Percentiles rank a stretch among this genome's conserved stretches.
phyloP scores from a whole-genome alignment of 148 eudicot species.

The Diospyros kaki region DNA sequence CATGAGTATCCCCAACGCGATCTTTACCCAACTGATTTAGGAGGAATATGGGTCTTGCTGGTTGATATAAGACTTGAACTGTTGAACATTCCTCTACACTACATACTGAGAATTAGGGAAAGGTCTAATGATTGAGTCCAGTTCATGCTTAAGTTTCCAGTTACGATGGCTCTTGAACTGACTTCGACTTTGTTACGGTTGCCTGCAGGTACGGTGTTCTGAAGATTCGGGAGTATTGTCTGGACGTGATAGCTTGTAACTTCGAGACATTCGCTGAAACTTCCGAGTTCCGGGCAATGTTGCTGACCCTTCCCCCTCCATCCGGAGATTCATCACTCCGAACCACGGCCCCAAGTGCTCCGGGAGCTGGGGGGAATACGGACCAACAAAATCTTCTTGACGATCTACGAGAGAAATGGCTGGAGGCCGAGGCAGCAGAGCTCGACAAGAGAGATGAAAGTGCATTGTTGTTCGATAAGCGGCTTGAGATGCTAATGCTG shows the following conservation, averaged over 20 bases:
- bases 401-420: slow-evolving; percentile 95
- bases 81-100: too few relatives aligned
- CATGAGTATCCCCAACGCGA: background rate
- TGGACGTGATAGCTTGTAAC: slow-evolving; percentile 78
- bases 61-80: background rate
- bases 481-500: slow-evolving; percentile 78
- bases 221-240: slow-evolving; percentile 87
- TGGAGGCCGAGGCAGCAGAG: slow-evolving; percentile 89
- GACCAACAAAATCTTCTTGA: slow-evolving; percentile 75
- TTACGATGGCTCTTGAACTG: background rate
- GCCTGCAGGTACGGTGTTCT: slow-evolving; percentile 73
- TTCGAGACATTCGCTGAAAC: slow-evolving; percentile 88
- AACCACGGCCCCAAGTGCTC: slow-evolving; percentile 95
- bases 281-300: slow-evolving; percentile 74
- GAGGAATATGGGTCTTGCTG: background rate
- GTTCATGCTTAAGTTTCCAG: background rate
- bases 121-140: background rate
- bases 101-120: too few relatives aligned
- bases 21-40: background rate
- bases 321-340: slow-evolving; percentile 92
- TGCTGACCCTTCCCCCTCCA: slow-evolving; percentile 91
- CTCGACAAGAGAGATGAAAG: slow-evolving; percentile 89
- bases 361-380: slow-evolving; percentile 63
- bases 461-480: slow-evolving; percentile 78
- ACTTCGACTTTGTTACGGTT: background rate